Percentiles rank a stretch among this genome's conserved stretches.
phyloP scores from a whole-genome alignment of 2,329 filamentous ascomycete genomes.

The Phyllosticta citribraziliensis region DNA sequence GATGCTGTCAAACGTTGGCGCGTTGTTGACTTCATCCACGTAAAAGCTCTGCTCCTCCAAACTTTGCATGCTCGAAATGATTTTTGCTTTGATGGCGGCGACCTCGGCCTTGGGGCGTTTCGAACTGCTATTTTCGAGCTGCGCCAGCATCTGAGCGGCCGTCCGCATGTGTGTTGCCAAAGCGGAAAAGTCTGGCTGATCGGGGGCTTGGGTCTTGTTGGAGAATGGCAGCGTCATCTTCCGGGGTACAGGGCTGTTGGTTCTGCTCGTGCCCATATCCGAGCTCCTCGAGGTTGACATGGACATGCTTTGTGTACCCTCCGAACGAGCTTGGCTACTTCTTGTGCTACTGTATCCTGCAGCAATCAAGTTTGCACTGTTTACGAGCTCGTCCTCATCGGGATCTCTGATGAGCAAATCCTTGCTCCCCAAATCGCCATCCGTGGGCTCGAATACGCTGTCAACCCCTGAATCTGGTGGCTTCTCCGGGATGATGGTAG shows the following conservation, averaged over 20 bases:
- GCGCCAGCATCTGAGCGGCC: constrained; percentile 77
- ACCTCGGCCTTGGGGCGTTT: constrained; percentile 74
- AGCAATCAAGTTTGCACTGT: not conserved
- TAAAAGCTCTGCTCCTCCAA: constrained; percentile 80
- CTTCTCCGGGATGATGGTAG: constrained; percentile 31
- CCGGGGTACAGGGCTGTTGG: constrained; percentile 54
- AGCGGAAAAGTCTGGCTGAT: constrained; percentile 73
- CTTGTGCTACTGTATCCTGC: not conserved
- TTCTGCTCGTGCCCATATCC: constrained; percentile 56
- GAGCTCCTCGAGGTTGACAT: constrained; percentile 59
- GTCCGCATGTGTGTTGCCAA: constrained; percentile 81
- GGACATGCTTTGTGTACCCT: constrained; percentile 51
- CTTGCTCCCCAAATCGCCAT: constrained; percentile 67
- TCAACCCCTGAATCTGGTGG: constrained; percentile 42
- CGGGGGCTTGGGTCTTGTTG: constrained; percentile 44
- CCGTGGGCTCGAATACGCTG: constrained; percentile 75
- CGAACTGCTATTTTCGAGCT: constrained; percentile 68
- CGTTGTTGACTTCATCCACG: constrained; percentile 53
- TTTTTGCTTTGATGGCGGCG: constrained; percentile 73
- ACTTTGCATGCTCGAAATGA: constrained; percentile 84
- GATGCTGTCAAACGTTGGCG: constrained; percentile 71
- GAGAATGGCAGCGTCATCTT: constrained; percentile 51
- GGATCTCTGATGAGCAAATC: constrained; percentile 53
- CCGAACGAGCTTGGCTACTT: constrained; percentile 35
- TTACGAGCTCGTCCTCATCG: constrained; percentile 32